Evolutionary conservation across 805 yeast species (phyloP), one percentile per base, ranked within the genome.

Genomic region (Candida ipomoeae): DNA sequence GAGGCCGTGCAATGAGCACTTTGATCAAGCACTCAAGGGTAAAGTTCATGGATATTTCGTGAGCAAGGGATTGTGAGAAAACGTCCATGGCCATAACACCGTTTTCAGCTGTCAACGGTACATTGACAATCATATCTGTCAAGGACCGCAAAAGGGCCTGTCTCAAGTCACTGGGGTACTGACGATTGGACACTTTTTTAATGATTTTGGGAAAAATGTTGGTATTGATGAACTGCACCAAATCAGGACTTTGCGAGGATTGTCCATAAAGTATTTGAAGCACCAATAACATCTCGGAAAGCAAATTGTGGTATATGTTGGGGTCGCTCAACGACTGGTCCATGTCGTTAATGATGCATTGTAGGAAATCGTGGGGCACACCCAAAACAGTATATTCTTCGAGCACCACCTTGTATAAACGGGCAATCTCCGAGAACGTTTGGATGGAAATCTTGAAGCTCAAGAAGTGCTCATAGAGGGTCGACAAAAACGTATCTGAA

Each of bases 131-230:
- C 5, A 63, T 51, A 6, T 64, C 65, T 5, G 69, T 60, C 32
- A 68, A 52, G 5, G 65, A 57, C 1, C 53, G 49, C 20, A 69
- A 56, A 13, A 68, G 57, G 14, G 58, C 52, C 44, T 64, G 67
- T 42, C 68, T 55, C 23, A 69, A 54, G 18, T 68, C 73, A 46
- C 67, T 58, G 2, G 73, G 59, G 46, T 63, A 66, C 17, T 56
- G 54, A 36, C 63, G 64, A 37, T 62, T 57, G 10, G 44, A 36
- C 14, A 55, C 48, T 8, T 50, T 52, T 2, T 37, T 37, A 2
- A 50, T 50, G 29, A 66, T 54, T 8, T 62, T 46, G 8, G 56
- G 49, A n/a, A 63, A 55, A 34, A 64, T 54, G 5, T 17, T 39
- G 15, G 51, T 41, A 45, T 58, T 52, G 31, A 52, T 46, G n/a